Conservation (phyloP, 2,329 filamentous ascomycete species). For the Hypoxylon sp. region DNA sequence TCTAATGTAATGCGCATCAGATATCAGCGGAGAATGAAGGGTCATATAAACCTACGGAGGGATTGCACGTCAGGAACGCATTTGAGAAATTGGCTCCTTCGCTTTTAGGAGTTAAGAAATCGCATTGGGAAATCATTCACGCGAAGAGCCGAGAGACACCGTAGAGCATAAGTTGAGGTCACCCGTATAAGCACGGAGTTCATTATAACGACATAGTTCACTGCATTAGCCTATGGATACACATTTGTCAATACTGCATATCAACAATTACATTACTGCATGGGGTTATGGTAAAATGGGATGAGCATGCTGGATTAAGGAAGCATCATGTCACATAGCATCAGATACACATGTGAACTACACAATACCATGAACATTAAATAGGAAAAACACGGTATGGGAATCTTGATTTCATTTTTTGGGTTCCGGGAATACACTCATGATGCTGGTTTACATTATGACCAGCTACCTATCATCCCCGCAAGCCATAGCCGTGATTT, state of each 20-base stretch:
- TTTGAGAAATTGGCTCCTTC: slow-evolving; percentile 16
- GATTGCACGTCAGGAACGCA: too few species aligned
- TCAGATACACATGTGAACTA: slow-evolving; percentile 12
- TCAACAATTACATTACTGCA: slow-evolving; percentile 21
- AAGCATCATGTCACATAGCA: slow-evolving; percentile 36
- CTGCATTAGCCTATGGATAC: slow-evolving; percentile 24
- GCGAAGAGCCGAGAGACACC: slow-evolving; percentile 26
- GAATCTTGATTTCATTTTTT: slow-evolving; percentile 51
- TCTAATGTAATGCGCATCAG: slow-evolving; percentile 19
- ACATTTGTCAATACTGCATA: slow-evolving; percentile 22
- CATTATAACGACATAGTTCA: slow-evolving; percentile 19
- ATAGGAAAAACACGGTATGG: slow-evolving; percentile 30
- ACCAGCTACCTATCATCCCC: slow-evolving; percentile 46
- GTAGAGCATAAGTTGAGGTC: slow-evolving; percentile 38
- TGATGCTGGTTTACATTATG: slow-evolving; percentile 50
- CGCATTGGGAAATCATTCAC: slow-evolving; percentile 32
- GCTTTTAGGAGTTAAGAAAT: slow-evolving; percentile 34
- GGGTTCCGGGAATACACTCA: slow-evolving; percentile 49
- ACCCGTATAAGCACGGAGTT: slow-evolving; percentile 33
- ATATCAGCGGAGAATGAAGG: neutral
- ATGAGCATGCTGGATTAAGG: slow-evolving; percentile 12
- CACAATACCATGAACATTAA: slow-evolving; percentile 15
- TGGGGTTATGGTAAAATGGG: slow-evolving; percentile 37
- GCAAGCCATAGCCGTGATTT: slow-evolving; percentile 49
- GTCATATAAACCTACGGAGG: neutral